Conservation (phyloP, 805 yeast genomes). For the Candida chauliodis region DNA sequence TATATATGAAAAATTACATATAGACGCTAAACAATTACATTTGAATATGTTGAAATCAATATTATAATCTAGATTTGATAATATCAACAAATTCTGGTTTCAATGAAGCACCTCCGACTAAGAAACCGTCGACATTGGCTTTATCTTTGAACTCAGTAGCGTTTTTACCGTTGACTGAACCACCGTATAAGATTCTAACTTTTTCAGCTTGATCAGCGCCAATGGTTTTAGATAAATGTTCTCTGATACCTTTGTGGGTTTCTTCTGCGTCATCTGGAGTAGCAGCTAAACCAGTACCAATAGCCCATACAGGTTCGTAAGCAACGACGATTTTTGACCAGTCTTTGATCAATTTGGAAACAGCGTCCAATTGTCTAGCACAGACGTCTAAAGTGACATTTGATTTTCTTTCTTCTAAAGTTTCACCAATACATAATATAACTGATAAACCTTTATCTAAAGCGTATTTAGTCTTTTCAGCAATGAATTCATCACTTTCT, state of each 20-base stretch:
- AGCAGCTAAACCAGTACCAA: constrained; percentile 98
- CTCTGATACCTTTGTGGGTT: constrained; percentile 86
- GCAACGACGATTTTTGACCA: constrained; percentile 94
- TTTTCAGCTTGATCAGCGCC: constrained; percentile 74
- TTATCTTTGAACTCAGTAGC: constrained; percentile 87
- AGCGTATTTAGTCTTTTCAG: constrained; percentile 93
- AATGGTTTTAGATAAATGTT: constrained; percentile 70
- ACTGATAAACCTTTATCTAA: constrained; percentile 85
- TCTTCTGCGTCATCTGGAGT: constrained; percentile 98
- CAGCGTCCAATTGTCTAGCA: constrained; percentile 88
- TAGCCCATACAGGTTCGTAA: constrained; percentile 99
- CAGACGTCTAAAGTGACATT: constrained; percentile 83
- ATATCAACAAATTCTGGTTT: constrained; percentile 97
- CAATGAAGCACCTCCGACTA: constrained; percentile 98
- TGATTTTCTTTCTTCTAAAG: constrained; percentile 89
- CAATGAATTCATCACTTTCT: constrained; percentile 87
- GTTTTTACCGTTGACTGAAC: constrained; percentile 95
- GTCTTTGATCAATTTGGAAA: constrained; percentile 72
- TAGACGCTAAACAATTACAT: constrained; percentile 7
- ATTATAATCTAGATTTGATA: constrained; percentile 81
- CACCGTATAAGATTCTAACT: constrained; percentile 95
- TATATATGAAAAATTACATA: constrained; percentile 17
- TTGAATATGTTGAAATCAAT: constrained; percentile 12
- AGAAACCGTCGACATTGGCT: constrained; percentile 95
- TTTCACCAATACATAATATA: constrained; percentile 96